Conservation (phyloP, 1,284 basidiomycete genomes). For the Microbotryum violaceum region DNA sequence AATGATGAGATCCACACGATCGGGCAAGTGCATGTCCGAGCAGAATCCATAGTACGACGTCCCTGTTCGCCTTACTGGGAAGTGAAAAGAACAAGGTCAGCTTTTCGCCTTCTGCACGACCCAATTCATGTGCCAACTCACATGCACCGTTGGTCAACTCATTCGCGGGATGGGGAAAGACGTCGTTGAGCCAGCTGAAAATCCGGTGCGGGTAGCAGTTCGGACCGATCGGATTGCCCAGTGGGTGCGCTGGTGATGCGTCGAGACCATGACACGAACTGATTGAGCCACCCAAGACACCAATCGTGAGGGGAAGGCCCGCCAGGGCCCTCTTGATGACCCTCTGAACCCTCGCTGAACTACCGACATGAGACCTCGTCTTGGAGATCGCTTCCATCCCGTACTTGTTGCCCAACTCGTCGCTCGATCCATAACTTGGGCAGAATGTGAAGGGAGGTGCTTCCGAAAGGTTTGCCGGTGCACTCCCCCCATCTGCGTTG, state of each 20-base stretch:
- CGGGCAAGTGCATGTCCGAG: conserved; percentile 80
- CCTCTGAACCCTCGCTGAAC: conserved; percentile 70
- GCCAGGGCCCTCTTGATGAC: conserved; percentile 75
- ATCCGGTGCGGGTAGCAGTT: conserved; percentile 81
- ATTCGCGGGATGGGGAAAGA: conserved; percentile 88
- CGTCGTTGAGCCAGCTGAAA: conserved; percentile 89
- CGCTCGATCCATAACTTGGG: conserved; percentile 72
- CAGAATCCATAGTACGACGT: conserved; percentile 91
- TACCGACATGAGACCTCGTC: conserved; percentile 70
- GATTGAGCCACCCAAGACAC: conserved; percentile 84
- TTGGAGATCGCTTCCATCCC: conserved; percentile 67
- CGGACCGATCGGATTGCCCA: conserved; percentile 70
- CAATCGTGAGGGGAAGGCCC: conserved; percentile 81
- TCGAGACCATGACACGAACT: conserved; percentile 90
- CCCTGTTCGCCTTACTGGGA: conserved; percentile 64
- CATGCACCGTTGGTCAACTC: conserved; percentile 87
- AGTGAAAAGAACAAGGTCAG: neutral
- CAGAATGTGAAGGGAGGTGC: conserved; percentile 77
- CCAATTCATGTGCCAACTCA: conserved; percentile 16
- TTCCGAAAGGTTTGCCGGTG: conserved; percentile 43
- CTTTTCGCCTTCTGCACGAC: neutral
- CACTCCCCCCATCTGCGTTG: conserved; percentile 31
- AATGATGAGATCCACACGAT: conserved; percentile 83
- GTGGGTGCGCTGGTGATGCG: conserved; percentile 42
- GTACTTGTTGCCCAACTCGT: conserved; percentile 67